Percentiles rank a stretch among this genome's conserved stretches.
Evolutionary conservation across 441 rosid genomes (phyloP).

Genomic region (Adansonia madagascariensis): DNA sequence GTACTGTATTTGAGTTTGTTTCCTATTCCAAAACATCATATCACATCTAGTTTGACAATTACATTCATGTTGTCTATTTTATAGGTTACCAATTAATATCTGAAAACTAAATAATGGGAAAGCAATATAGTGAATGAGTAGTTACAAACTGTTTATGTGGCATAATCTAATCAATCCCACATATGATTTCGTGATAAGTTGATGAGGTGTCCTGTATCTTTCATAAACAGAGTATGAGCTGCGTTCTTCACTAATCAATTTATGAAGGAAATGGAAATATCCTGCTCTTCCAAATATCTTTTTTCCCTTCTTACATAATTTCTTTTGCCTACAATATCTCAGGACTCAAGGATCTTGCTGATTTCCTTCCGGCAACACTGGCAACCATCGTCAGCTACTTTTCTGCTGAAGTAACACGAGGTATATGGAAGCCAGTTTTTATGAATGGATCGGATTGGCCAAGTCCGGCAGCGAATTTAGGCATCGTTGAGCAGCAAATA

Average conservation of each 20-base stretch:
- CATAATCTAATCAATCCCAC: not conserved
- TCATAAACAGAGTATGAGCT: too few species aligned
- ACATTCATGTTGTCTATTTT: too few species aligned
- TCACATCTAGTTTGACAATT: not conserved
- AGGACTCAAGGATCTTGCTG: conserved; percentile 96
- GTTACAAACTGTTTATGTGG: not conserved
- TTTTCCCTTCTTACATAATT: conserved; percentile 9
- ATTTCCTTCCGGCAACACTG: conserved; percentile 90
- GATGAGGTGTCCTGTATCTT: not conserved
- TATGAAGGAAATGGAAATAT: too few species aligned
- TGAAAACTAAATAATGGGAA: not conserved
- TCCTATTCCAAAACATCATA: not conserved
- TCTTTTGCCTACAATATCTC: conserved; percentile 34
- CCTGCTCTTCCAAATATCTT: not conserved
- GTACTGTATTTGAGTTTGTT: not conserved
- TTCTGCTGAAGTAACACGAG: conserved; percentile 94
- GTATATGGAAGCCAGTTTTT: conserved; percentile 91
- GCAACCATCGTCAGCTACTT: conserved; percentile 89
- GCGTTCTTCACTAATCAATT: too few species aligned
- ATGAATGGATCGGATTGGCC: conserved; percentile 99
- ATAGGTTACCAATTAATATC: not conserved
- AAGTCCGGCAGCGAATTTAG: conserved; percentile 91
- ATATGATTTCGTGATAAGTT: not conserved
- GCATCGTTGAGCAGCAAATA: conserved; percentile 80
- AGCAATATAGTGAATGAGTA: not conserved